A percentile compares a stretch with the other conserved stretches of the same genome.
Evolutionary conservation across 441 rosid genomes (phyloP).

Genomic region (Kokia cookei): DNA sequence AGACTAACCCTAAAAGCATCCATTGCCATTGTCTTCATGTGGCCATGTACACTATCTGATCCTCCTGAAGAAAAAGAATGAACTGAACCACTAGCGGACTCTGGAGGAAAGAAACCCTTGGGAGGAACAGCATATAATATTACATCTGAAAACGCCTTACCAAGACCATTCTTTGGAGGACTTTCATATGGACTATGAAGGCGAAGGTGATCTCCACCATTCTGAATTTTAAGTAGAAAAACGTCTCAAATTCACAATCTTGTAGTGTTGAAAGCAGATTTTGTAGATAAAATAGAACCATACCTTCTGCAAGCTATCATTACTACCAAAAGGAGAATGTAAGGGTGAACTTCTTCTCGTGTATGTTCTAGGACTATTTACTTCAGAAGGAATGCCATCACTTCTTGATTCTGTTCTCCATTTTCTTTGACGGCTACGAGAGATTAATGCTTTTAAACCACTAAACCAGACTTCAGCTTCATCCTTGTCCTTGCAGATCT

Average conservation of each 20-base stretch:
- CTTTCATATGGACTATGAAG: constrained; percentile 88
- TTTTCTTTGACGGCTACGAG: constrained; percentile 69
- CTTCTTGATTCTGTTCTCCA: constrained; percentile 91
- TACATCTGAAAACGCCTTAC: constrained; percentile 77
- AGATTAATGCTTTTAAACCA: constrained; percentile 87
- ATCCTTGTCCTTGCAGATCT: constrained; percentile 95
- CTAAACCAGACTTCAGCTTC: constrained; percentile 99
- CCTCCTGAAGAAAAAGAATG: constrained; percentile 91
- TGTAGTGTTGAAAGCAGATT: constrained; percentile 7
- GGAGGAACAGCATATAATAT: constrained; percentile 68
- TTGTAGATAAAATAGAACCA: constrained; percentile 2
- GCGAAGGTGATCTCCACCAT: constrained; percentile 61
- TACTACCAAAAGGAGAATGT: constrained; percentile 88
- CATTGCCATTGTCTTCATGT: constrained; percentile 52
- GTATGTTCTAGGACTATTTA: constrained; percentile 84
- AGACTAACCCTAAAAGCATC: constrained; percentile 93
- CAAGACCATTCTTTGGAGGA: constrained; percentile 82
- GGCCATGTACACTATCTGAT: constrained; percentile 80
- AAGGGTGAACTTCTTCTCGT: constrained; percentile 92
- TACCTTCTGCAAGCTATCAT: constrained; percentile 86
- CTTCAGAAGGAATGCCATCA: constrained; percentile 89
- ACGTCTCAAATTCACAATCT: constrained; percentile 14
- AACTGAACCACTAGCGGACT: constrained; percentile 69
- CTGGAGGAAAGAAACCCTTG: constrained; percentile 74
- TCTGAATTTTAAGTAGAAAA: constrained; percentile 41